Conservation (phyloP, 768 basidiomycete species). For the Termitomyces titanicus region DNA sequence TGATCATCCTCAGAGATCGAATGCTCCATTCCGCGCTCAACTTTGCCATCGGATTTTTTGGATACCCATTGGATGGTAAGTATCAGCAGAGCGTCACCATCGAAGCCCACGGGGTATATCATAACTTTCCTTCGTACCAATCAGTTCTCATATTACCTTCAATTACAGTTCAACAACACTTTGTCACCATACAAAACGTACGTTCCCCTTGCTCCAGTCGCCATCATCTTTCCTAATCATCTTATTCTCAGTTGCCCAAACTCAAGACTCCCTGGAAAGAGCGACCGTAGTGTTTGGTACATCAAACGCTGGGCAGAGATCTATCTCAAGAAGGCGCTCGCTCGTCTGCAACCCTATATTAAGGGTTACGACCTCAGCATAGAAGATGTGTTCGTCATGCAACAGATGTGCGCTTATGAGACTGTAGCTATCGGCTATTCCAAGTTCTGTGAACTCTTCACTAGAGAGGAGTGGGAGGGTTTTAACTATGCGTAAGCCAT, state of each 20-base stretch:
- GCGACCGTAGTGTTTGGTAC: slow-evolving; percentile 56
- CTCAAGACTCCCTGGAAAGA: slow-evolving; percentile 39
- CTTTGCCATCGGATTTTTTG: slow-evolving; percentile 75
- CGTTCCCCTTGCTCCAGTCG: slow-evolving; percentile 11
- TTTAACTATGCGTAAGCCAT: slow-evolving; percentile 69
- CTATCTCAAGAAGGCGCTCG: slow-evolving; percentile 66
- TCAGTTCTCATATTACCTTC: not conserved
- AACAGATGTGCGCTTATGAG: slow-evolving; percentile 87
- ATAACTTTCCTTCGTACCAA: slow-evolving; percentile 10
- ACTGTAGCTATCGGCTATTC: slow-evolving; percentile 92
- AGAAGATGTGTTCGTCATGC: slow-evolving; percentile 73
- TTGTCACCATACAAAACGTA: slow-evolving; percentile 81
- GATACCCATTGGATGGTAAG: slow-evolving; percentile 65
- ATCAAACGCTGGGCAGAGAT: slow-evolving; percentile 61
- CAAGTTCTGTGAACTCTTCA: slow-evolving; percentile 88
- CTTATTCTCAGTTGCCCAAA: slow-evolving; percentile 56
- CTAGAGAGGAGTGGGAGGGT: slow-evolving; percentile 89
- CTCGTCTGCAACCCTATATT: slow-evolving; percentile 56
- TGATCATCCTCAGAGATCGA: slow-evolving; percentile 50
- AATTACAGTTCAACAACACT: slow-evolving; percentile 75
- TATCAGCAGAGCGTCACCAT: slow-evolving; percentile 79
- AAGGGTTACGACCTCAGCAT: slow-evolving; percentile 58
- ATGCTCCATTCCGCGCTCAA: slow-evolving; percentile 65
- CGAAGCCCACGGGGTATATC: slow-evolving; percentile 53
- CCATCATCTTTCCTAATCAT: not conserved